Percentiles rank a stretch among this genome's conserved stretches.
phyloP scores from a whole-genome alignment of 768 basidiomycete species.

The Lentinula boryana region DNA sequence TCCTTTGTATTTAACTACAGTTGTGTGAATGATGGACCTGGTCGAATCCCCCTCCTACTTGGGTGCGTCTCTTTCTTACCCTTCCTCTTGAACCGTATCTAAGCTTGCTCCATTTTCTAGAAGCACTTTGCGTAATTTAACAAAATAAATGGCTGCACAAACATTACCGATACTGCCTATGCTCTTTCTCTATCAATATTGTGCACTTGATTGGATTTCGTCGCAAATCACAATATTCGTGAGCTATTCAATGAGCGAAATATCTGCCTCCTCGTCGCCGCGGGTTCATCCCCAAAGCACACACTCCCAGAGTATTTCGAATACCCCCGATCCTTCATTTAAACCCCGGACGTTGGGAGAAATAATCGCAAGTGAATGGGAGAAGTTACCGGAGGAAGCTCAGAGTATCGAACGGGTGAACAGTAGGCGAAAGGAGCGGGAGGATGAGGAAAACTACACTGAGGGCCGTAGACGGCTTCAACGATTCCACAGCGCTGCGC shows the following conservation, averaged over 20 bases:
- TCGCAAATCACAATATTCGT: not conserved
- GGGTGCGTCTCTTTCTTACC: not conserved
- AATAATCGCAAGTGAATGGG: not conserved
- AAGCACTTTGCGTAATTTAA: not conserved
- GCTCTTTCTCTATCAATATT: not conserved
- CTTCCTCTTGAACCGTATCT: not conserved
- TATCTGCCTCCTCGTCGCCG: not conserved
- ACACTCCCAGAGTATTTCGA: not conserved
- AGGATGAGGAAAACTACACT: not conserved
- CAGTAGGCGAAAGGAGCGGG: not conserved
- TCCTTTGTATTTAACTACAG: slow-evolving; percentile 5
- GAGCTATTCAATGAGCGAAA: not conserved
- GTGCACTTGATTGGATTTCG: not conserved
- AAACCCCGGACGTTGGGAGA: not conserved
- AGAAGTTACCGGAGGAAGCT: not conserved
- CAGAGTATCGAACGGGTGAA: not conserved
- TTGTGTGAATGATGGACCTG: slow-evolving; percentile 6
- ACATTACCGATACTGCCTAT: not conserved
- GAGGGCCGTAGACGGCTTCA: not conserved
- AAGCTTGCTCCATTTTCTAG: not conserved
- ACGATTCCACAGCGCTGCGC: not conserved
- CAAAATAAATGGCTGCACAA: not conserved
- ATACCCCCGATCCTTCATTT: not conserved
- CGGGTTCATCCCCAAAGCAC: not conserved
- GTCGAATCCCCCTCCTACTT: not conserved